Evolutionary conservation across 306 rosid species (phyloP), one percentile per base, ranked within the genome.

Genomic region (Gleditsia sinensis): DNA sequence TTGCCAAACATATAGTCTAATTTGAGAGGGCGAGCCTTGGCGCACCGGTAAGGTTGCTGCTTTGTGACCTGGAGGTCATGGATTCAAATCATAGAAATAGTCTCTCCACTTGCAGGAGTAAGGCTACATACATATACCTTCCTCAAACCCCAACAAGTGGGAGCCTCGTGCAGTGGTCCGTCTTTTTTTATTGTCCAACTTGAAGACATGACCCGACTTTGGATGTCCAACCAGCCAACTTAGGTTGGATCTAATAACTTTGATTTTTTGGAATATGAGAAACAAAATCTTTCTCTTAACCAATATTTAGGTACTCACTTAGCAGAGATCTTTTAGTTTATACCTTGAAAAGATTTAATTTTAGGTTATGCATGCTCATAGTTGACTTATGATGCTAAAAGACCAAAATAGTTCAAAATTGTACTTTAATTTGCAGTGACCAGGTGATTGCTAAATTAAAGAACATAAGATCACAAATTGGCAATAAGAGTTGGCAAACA

Each of bases 401-500:
- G 61, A 14, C 37, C 61, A 74, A 51, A 40, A 53, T 1, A 64
- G 21, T 68, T 48, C 16, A 34, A n/a, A 7, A 19, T 0, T 40
- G 30, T 9, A 33, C 5, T 33, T n/a, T 21, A 16, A 6, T 23
- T 11, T 21, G 27, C 8, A 42, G 57, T n/a, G 45, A 80, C 16
- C 11, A 49, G 36, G 51, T 28, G 43, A 20, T 27, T 30, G 25
- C 53, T 5, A 33, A 60, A 69, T 34, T 12, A 63, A 71, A 74
- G 74, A 65, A 40, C 71, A 74, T 46, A 67, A 79, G 59, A 80
- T 30, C 32, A 67, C 69, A 61, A 69, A 9, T 46, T 27, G 7
- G 23, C 60, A 53, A 28, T 23, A 25, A 16, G 6, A 17, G 55
- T 24, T 5, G 21, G 12, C 9, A 64, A 14, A 12, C 9, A 55